Conservation (phyloP, 192 early-diverging fungal species). For the Coemansia sp. region DNA sequence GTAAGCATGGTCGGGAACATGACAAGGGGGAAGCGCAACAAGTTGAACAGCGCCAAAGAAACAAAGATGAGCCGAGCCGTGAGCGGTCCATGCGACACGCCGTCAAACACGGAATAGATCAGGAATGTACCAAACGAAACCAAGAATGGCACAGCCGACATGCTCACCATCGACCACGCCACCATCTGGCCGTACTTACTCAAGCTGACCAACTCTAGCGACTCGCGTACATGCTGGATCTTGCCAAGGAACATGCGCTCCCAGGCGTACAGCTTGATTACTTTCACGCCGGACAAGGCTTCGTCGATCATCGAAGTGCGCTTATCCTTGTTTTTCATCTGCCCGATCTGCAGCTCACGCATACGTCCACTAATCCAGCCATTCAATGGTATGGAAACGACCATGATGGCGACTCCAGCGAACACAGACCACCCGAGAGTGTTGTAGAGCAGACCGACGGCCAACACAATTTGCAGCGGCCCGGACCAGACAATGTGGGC, state of each 20-base stretch:
- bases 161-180: constrained; percentile 71
- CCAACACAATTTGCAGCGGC: constrained; percentile 75
- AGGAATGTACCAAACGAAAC: constrained; percentile 84
- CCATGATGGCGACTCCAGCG: constrained; percentile 82
- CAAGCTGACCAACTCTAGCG: constrained; percentile 74
- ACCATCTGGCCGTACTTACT: constrained; percentile 71
- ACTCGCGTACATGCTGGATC: constrained; percentile 67
- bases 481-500: constrained; percentile 75
- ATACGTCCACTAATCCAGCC: constrained; percentile 62
- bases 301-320: constrained; percentile 80
- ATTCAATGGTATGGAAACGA: constrained; percentile 78
- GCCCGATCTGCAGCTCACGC: constrained; percentile 68
- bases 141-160: constrained; percentile 83
- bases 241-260: constrained; percentile 72
- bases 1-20: constrained; percentile 82
- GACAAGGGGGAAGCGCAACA: constrained; percentile 86
- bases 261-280: constrained; percentile 98
- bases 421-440: constrained; percentile 82
- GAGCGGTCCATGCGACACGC: constrained; percentile 56
- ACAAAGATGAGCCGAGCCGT: constrained; percentile 78
- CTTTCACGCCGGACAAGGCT: constrained; percentile 84
- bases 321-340: constrained; percentile 87
- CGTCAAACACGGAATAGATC: constrained; percentile 65
- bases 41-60: constrained; percentile 86
- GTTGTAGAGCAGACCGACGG: constrained; percentile 72